phyloP scores from a whole-genome alignment of 345 rosid species.

The Murraya paniculata region DNA sequence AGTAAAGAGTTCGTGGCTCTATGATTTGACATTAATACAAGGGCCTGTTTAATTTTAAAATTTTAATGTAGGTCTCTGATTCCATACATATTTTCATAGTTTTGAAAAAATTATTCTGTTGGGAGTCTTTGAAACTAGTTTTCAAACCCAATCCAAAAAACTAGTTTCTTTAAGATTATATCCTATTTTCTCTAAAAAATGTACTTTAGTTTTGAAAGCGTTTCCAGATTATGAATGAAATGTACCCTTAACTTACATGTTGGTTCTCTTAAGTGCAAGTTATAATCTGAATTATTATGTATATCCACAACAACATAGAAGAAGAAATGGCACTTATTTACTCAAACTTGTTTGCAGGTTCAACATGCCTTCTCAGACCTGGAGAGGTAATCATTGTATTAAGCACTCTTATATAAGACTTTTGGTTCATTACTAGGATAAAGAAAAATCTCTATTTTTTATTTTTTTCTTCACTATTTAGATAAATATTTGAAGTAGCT shows the following conservation, averaged over 20 bases:
- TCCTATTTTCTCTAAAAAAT: too few relatives aligned
- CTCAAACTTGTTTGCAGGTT: slow-evolving; percentile 34
- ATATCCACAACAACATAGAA: neutral
- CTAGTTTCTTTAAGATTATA: neutral
- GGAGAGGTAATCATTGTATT: slow-evolving; percentile 44
- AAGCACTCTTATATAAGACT: neutral
- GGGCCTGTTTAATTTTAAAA: too few relatives aligned
- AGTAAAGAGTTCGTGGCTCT: too few relatives aligned
- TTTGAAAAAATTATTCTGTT: too few relatives aligned
- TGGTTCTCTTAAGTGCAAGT: neutral
- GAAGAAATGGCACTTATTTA: neutral
- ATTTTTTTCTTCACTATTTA: too few relatives aligned
- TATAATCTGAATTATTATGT: neutral
- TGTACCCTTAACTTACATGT: neutral
- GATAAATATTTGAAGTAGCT: neutral
- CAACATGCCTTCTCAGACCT: slow-evolving; percentile 62
- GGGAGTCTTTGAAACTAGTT: too few relatives aligned
- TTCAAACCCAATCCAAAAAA: too few relatives aligned
- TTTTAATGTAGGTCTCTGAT: too few relatives aligned
- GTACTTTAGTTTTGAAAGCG: neutral
- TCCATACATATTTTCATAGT: too few relatives aligned
- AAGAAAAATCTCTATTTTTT: too few relatives aligned
- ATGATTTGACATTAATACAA: too few relatives aligned
- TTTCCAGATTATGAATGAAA: neutral
- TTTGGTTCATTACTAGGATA: neutral